These are phyloP conservation scores for Blastomyces parvus DNA, from an alignment of 2,329 filamentous ascomycete genomes.

Conservation along the genomic window DNA sequence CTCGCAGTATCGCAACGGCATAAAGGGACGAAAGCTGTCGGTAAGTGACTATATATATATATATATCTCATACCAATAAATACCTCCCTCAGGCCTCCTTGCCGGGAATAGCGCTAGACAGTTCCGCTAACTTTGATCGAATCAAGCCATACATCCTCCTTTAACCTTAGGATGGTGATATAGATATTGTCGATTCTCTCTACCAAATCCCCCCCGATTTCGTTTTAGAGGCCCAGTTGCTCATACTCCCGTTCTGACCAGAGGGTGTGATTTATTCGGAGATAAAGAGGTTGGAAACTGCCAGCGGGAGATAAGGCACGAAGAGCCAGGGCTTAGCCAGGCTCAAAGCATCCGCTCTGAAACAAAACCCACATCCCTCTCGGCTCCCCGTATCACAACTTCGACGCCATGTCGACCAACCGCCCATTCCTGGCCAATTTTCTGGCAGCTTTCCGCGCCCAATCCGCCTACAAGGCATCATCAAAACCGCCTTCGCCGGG, in stretches of 20 bases:
- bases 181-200: background rate
- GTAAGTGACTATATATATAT: background rate
- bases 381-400: background rate
- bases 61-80: background rate
- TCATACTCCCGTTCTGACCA: background rate
- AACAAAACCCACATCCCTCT: background rate
- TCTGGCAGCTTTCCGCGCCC: conserved; percentile 57
- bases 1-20: background rate
- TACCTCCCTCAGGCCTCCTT: background rate
- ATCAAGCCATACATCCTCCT: background rate
- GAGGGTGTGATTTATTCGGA: background rate
- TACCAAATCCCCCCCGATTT: background rate
- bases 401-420: conserved; percentile 51
- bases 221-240: background rate
- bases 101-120: background rate
- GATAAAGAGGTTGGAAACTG: background rate
- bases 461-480: conserved; percentile 51
- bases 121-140: background rate
- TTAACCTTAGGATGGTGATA: background rate
- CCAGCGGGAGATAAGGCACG: too few species aligned
- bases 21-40: background rate
- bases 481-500: conserved; percentile 33
- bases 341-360: background rate
- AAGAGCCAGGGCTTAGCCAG: too few species aligned
- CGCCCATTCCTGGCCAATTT: conserved; percentile 58